Conservation (phyloP, 2,329 filamentous ascomycete species). For the Epicoccum nigrum region DNA sequence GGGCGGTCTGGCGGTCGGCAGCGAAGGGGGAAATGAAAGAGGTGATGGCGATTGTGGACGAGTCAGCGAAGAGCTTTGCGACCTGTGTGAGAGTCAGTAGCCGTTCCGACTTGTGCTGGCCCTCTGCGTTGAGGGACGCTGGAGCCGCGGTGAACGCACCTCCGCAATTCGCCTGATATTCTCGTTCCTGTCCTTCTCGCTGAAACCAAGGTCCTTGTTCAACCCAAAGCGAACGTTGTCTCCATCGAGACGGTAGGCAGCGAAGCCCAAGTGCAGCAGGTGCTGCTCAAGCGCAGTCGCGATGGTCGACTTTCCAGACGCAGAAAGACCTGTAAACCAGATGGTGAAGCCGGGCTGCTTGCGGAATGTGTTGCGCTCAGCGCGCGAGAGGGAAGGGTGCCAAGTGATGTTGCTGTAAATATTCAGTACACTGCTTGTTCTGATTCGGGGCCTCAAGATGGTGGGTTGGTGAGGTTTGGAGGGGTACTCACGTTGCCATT, state of each 20-base stretch:
- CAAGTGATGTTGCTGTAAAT: conserved; percentile 81
- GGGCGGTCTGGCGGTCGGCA: conserved; percentile 81
- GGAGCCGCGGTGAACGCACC: conserved; percentile 40
- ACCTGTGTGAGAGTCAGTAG: conserved; percentile 56
- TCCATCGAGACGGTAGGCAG: conserved; percentile 92
- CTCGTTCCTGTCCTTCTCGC: conserved; percentile 90
- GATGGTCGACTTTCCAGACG: conserved; percentile 96
- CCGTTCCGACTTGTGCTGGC: conserved; percentile 34
- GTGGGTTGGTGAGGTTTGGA: conserved; percentile 33
- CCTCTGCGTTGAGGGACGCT: neutral
- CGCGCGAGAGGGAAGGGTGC: conserved; percentile 80
- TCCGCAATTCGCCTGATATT: conserved; percentile 97
- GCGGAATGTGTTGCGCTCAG: conserved; percentile 75
- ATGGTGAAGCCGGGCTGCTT: conserved; percentile 91
- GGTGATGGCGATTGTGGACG: conserved; percentile 83
- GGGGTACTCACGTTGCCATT: conserved; percentile 47
- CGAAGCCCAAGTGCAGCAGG: conserved; percentile 80
- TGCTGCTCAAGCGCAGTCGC: conserved; percentile 97
- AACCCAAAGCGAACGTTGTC: conserved; percentile 98
- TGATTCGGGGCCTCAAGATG: neutral
- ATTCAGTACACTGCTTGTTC: conserved; percentile 7
- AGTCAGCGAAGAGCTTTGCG: conserved; percentile 94
- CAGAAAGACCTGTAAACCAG: conserved; percentile 97
- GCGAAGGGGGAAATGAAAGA: conserved; percentile 97
- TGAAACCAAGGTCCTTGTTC: conserved; percentile 97